Evolutionary conservation across 768 basidiomycete genomes (phyloP), one percentile per base, ranked within the genome.

Genomic region (Tricholoma hemisulphureum): DNA sequence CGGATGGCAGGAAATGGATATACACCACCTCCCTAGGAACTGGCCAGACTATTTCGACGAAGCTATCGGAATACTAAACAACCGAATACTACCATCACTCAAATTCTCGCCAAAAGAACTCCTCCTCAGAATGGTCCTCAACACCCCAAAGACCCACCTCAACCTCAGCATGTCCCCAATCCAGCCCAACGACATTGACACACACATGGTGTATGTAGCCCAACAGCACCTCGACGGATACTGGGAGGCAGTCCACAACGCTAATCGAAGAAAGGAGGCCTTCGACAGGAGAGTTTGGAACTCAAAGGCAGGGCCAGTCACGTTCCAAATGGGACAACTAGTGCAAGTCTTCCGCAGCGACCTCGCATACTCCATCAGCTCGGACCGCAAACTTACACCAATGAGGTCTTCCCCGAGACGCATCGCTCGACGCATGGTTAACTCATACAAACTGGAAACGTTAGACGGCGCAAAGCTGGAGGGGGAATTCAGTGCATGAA

Each of bases 21-120:
- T 66, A 71, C 53, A 43, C 74, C 7, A 63, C 24, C 41, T 75
- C 4, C 73, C 70, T 9, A 35, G 37, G 8, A 59, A 50, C 2
- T 78, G 77, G 77, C 67, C 72, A 13, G 58, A 64, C 5, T 65
- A 75, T 51, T 60, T 78, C 2, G 64, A 72, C 7, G 32, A 55
- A 0, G 71, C 74, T 1, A 59, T 72, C 4, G 51, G 49, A 0
- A 53, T 51, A 16, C 18, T 73, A 6, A 73, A 71, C 61, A 2
- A n/a, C 0, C 26, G 63, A 0, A 49, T 73, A 1, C 59, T 73
- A 0, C 75, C 73, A 1, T 20, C 46, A 20, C 49, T 68, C 7
- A 63, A 68, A 39, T 63, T 62, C 55, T 62, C n/a, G n/a, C n/a
- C n/a, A n/a, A n/a, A n/a, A n/a, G n/a, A n/a, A n/a, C n/a, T n/a